A percentile compares a stretch with the other conserved stretches of the same genome.
Conservation (phyloP, 345 rosid genomes). For the Melaleuca alternifolia region DNA sequence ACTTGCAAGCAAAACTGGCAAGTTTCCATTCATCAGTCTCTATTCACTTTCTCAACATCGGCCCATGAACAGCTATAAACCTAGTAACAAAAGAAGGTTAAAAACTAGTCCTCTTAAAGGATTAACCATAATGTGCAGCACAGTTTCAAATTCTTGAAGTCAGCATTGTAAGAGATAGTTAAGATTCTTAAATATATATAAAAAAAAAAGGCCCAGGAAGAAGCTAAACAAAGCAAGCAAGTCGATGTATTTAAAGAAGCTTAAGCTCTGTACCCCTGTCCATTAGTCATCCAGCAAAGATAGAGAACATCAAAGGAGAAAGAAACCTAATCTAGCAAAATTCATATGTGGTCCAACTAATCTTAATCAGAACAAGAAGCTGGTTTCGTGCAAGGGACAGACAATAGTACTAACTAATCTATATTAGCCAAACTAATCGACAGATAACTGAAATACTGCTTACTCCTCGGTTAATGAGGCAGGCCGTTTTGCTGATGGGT, state of each 20-base stretch:
- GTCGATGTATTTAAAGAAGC: neutral
- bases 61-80: neutral
- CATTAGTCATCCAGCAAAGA: neutral
- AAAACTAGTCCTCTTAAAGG: neutral
- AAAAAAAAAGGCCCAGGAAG: neutral
- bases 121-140: neutral
- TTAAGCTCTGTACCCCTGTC: neutral
- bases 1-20: neutral
- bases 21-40: neutral
- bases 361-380: neutral
- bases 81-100: neutral
- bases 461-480: conserved; percentile 88
- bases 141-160: neutral
- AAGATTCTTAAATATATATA: neutral
- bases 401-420: neutral
- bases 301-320: neutral
- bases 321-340: neutral
- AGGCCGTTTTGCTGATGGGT: conserved; percentile 88
- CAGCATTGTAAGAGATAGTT: neutral
- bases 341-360: neutral
- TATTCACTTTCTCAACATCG: neutral
- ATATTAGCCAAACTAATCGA: neutral
- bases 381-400: neutral
- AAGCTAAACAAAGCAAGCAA: neutral
- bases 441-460: neutral